A percentile compares a stretch with the other conserved stretches of the same genome.
Evolutionary conservation across 768 basidiomycete species (phyloP).

Genomic region (Hemileccinum rubropunctum): DNA sequence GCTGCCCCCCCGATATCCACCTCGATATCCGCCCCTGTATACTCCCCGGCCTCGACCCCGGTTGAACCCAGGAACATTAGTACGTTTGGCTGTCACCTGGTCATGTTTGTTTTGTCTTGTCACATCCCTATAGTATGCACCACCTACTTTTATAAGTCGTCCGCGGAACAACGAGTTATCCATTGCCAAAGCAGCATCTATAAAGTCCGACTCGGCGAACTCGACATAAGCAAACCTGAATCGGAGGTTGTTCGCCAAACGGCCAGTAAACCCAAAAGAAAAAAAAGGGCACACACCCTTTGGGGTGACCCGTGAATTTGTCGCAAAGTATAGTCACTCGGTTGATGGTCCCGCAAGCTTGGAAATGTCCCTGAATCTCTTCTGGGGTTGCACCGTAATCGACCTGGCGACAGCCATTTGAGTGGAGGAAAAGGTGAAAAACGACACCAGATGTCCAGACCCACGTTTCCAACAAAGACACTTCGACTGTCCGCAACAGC

Average conservation of each 20-base stretch:
- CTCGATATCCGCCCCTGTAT: slow-evolving; percentile 60
- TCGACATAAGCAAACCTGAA: slow-evolving; percentile 96
- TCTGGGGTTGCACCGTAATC: slow-evolving; percentile 97
- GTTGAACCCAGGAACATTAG: slow-evolving; percentile 91
- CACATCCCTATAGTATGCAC: neutral
- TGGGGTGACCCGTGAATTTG: slow-evolving; percentile 99
- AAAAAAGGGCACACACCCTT: slow-evolving; percentile 63
- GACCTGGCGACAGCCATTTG: slow-evolving; percentile 55
- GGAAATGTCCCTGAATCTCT: slow-evolving; percentile 97
- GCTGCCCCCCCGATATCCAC: slow-evolving; percentile 57
- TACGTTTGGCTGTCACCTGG: slow-evolving; percentile 93
- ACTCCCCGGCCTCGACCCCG: slow-evolving; percentile 76
- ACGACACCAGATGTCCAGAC: slow-evolving; percentile 29
- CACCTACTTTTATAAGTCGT: slow-evolving; percentile 81
- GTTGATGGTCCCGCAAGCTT: slow-evolving; percentile 97
- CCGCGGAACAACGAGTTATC: slow-evolving; percentile 97
- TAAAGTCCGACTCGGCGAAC: slow-evolving; percentile 89
- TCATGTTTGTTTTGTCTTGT: neutral
- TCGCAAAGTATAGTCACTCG: slow-evolving; percentile 98
- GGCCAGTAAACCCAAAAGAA: neutral
- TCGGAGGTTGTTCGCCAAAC: slow-evolving; percentile 9
- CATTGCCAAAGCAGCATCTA: slow-evolving; percentile 88
- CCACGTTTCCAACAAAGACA: slow-evolving; percentile 93
- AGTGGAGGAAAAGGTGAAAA: slow-evolving; percentile 8
- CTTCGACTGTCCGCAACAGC: slow-evolving; percentile 79